Evolutionary conservation across 176 grass and related monocot species (phyloP).

Genomic region (Dactylis glomerata): DNA sequence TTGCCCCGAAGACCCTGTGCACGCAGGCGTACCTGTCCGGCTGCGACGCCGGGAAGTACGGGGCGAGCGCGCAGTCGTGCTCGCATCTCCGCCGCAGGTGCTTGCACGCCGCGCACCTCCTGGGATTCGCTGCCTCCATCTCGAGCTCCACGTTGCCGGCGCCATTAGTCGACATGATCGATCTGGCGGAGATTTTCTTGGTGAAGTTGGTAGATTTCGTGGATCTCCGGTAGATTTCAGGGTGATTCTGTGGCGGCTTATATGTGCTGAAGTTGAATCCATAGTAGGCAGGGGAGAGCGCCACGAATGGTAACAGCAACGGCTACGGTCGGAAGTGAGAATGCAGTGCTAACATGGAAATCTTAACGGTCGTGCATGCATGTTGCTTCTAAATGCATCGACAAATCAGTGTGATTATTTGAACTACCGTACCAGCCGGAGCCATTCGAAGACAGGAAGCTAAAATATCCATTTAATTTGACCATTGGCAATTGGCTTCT

Average conservation of each 20-base stretch:
- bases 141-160: neutral
- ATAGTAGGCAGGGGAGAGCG: neutral
- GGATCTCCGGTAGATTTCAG: neutral
- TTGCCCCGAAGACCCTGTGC: constrained; percentile 60
- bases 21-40: constrained; percentile 46
- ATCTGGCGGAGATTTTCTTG: neutral
- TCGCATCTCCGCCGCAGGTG: constrained; percentile 58
- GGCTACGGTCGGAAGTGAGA: too few species aligned
- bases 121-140: neutral
- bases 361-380: too few species aligned
- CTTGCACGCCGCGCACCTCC: constrained; percentile 37
- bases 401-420: too few species aligned
- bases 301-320: neutral
- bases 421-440: too few species aligned
- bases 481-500: too few species aligned
- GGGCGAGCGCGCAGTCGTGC: constrained; percentile 51
- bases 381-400: too few species aligned
- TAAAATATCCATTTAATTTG: too few species aligned
- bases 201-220: neutral
- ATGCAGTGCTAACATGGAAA: too few species aligned
- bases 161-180: neutral
- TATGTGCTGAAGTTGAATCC: neutral
- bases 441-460: too few species aligned
- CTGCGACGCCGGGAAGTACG: constrained; percentile 48
- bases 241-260: neutral